phyloP scores from a whole-genome alignment of 176 grass and related monocot species.

The Lolium rigidum region DNA sequence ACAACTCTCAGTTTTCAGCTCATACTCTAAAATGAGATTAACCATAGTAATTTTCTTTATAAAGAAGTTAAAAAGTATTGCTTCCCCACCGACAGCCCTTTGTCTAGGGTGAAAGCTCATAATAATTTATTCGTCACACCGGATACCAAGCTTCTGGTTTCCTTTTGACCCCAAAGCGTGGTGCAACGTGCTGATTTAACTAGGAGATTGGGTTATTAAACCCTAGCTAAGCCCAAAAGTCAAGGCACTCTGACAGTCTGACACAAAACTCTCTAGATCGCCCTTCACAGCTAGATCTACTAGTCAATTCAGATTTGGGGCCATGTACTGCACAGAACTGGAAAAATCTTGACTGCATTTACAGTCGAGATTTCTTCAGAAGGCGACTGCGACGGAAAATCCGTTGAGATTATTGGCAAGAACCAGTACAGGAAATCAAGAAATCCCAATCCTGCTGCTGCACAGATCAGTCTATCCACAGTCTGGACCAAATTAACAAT shows the following conservation, averaged over 20 bases:
- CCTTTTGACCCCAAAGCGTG: conserved; percentile 7
- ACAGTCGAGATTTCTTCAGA: background rate
- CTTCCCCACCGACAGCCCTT: background rate
- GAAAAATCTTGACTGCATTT: background rate
- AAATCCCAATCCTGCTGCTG: background rate
- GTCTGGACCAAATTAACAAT: background rate
- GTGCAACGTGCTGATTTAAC: conserved; percentile 41
- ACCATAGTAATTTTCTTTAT: background rate
- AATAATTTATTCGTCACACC: conserved; percentile 23
- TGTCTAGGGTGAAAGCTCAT: background rate
- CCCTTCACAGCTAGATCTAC: conserved; percentile 35
- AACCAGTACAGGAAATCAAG: background rate
- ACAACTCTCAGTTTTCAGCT: background rate
- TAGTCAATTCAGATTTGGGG: conserved; percentile 20
- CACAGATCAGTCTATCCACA: background rate
- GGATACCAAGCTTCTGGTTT: conserved; percentile 17
- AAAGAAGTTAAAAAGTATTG: conserved; percentile 24
- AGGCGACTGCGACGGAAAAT: background rate
- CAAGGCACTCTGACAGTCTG: conserved; percentile 30
- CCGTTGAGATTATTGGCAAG: conserved; percentile 17
- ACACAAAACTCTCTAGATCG: conserved; percentile 35
- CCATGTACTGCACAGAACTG: background rate
- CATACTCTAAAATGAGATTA: conserved; percentile 7
- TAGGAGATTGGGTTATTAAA: conserved; percentile 48
- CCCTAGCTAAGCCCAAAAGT: conserved; percentile 59